These are phyloP conservation scores for Nyssa sinensis DNA, from an alignment of 148 eudicot species.

Conservation along the genomic window DNA sequence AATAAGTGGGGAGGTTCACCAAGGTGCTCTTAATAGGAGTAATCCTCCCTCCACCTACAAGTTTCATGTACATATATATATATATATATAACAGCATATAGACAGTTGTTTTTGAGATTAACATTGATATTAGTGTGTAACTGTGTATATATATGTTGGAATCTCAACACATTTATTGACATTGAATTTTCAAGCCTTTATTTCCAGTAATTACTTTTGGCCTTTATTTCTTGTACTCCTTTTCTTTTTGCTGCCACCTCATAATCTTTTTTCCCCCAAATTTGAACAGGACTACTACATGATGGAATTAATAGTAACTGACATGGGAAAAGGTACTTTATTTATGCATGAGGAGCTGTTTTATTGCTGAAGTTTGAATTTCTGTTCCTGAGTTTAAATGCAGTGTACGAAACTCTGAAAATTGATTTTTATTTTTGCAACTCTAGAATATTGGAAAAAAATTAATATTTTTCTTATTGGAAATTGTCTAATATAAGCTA, in stretches of 20 bases:
- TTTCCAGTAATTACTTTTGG: background rate
- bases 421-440: no score
- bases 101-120: no score
- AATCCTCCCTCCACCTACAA: no score
- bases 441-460: no score
- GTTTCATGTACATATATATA: no score
- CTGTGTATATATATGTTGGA: background rate
- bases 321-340: constrained; percentile 77
- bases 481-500: no score
- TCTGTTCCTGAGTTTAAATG: background rate
- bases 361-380: constrained; percentile 8
- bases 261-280: background rate
- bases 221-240: background rate
- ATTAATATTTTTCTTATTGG: no score
- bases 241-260: constrained; percentile 2
- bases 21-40: no score
- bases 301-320: constrained; percentile 68
- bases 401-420: background rate
- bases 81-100: no score
- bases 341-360: constrained; percentile 1
- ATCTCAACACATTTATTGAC: background rate
- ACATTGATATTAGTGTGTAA: no score
- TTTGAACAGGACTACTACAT: constrained; percentile 61
- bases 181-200: background rate
- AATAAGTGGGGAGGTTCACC: no score